phyloP scores from a whole-genome alignment of 2,329 filamentous ascomycete species.

The Fusarium algeriense region DNA sequence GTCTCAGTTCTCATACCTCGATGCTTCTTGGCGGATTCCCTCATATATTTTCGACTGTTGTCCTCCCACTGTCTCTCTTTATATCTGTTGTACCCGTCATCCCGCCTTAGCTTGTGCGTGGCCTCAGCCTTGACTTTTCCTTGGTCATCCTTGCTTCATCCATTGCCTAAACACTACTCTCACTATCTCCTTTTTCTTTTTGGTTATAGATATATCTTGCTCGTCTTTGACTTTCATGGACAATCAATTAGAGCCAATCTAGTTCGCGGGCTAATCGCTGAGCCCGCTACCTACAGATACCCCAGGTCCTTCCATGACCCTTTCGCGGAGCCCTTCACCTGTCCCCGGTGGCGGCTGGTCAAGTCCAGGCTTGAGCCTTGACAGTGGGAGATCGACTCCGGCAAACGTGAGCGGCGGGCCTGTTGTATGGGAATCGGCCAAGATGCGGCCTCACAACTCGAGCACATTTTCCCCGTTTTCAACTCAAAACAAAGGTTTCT shows the following conservation, averaged over 20 bases:
- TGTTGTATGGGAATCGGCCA: slow-evolving; percentile 86
- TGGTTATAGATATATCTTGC: slow-evolving; percentile 8
- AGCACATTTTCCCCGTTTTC: slow-evolving; percentile 83
- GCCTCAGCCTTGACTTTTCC: slow-evolving; percentile 10
- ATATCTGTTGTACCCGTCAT: slow-evolving; percentile 12
- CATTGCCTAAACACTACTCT: not conserved
- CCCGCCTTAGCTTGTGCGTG: slow-evolving; percentile 2
- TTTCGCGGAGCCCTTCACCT: slow-evolving; percentile 90
- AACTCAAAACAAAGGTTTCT: slow-evolving; percentile 87
- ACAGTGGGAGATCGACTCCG: slow-evolving; percentile 78
- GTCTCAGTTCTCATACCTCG: slow-evolving; percentile 40
- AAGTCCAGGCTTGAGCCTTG: slow-evolving; percentile 81
- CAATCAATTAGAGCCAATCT: slow-evolving; percentile 20
- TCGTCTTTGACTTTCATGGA: slow-evolving; percentile 27
- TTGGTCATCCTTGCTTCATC: slow-evolving; percentile 16
- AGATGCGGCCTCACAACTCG: slow-evolving; percentile 79
- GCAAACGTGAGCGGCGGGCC: slow-evolving; percentile 66
- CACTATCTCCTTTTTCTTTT: not conserved
- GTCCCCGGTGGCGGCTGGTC: slow-evolving; percentile 88
- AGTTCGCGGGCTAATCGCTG: slow-evolving; percentile 46
- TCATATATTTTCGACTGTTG: slow-evolving; percentile 19
- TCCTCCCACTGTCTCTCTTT: slow-evolving; percentile 27
- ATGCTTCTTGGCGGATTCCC: slow-evolving; percentile 21
- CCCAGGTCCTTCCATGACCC: slow-evolving; percentile 76
- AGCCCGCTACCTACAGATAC: slow-evolving; percentile 58